Evolutionary conservation across 768 basidiomycete genomes (phyloP).

Genomic region (Gelatoporia subvermispora): DNA sequence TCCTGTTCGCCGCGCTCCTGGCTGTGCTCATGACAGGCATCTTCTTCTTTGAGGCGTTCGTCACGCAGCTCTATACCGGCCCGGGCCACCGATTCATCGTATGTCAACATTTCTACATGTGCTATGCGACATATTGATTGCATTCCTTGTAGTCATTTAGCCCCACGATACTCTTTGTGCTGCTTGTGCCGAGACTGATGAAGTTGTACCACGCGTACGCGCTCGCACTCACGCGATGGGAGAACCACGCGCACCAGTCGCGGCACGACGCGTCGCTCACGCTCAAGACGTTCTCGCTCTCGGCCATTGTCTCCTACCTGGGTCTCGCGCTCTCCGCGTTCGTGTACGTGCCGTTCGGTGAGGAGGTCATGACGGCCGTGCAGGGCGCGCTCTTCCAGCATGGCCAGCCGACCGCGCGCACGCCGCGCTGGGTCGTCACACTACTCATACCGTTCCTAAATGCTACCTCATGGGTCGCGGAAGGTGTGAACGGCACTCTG

Average conservation of each 20-base stretch:
- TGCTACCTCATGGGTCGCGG: not conserved
- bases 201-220: slow-evolving; percentile 68
- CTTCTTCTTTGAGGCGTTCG: slow-evolving; percentile 87
- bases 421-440: slow-evolving; percentile 1
- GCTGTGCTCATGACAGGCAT: slow-evolving; percentile 71
- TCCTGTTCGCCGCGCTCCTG: slow-evolving; percentile 67
- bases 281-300: slow-evolving; percentile 85
- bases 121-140: not conserved
- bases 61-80: slow-evolving; percentile 83
- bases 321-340: slow-evolving; percentile 92
- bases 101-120: slow-evolving; percentile 26
- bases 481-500: not conserved
- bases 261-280: slow-evolving; percentile 77
- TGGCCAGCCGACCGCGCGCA: slow-evolving; percentile 6
- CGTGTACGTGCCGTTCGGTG: slow-evolving; percentile 92
- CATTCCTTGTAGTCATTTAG: slow-evolving; percentile 51
- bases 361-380: slow-evolving; percentile 65
- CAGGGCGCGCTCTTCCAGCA: slow-evolving; percentile 23
- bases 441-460: not conserved
- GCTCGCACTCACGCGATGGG: slow-evolving; percentile 73
- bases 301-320: slow-evolving; percentile 86
- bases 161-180: slow-evolving; percentile 80
- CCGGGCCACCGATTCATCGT: slow-evolving; percentile 78
- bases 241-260: slow-evolving; percentile 84
- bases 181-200: slow-evolving; percentile 76